Evolutionary conservation across 2,329 filamentous ascomycete genomes (phyloP).

Genomic region (Xylaria sp.): DNA sequence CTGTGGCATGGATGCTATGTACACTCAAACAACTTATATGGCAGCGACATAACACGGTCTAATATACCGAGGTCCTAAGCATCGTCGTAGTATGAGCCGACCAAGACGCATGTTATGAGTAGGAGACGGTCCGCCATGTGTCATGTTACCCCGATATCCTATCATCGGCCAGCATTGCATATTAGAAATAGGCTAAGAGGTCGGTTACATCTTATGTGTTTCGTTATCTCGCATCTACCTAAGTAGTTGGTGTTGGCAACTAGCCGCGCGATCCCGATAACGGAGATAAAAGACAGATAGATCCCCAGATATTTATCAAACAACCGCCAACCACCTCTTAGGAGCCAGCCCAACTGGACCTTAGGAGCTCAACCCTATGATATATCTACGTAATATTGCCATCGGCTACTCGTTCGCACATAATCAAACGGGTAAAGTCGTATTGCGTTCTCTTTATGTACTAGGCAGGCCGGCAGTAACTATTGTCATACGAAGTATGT

Average conservation of each 20-base stretch:
- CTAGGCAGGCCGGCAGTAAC: not conserved
- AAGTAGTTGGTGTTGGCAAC: slow-evolving; percentile 11
- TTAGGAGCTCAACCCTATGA: not conserved
- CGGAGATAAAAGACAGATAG: slow-evolving; percentile 45
- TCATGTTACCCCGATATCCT: not conserved
- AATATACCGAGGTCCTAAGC: not conserved
- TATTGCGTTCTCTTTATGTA: not conserved
- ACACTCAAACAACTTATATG: not conserved
- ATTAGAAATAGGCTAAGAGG: not conserved
- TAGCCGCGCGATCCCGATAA: slow-evolving; percentile 43
- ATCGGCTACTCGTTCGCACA: not conserved
- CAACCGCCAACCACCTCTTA: slow-evolving; percentile 29
- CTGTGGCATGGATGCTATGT: not conserved
- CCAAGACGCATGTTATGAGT: not conserved
- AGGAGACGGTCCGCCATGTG: not conserved
- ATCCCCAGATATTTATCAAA: slow-evolving; percentile 1
- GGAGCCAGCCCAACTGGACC: not conserved
- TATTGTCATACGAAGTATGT: not conserved
- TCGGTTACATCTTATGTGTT: not conserved
- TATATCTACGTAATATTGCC: not conserved
- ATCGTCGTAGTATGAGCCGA: not conserved
- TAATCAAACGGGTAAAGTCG: not conserved
- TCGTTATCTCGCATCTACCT: slow-evolving; percentile 2
- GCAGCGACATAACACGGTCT: not conserved
- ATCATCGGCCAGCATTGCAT: slow-evolving; percentile 10